These are phyloP conservation scores for Fusarium falciforme DNA, from an alignment of 2,329 filamentous ascomycete genomes.

Conservation along the genomic window DNA sequence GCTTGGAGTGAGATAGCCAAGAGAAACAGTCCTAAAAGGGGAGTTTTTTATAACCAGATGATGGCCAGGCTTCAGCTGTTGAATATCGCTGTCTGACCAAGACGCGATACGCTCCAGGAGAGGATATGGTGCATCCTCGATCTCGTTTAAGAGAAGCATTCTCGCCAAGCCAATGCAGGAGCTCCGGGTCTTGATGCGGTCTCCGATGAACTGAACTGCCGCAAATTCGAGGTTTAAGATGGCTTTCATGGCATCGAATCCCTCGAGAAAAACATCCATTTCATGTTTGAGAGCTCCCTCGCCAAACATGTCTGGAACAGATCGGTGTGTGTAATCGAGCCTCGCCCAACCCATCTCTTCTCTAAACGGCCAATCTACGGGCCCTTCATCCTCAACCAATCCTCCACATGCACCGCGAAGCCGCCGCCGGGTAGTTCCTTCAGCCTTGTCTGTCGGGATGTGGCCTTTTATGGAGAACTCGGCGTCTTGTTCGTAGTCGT, in stretches of 20 bases:
- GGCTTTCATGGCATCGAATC: neutral
- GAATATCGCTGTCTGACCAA: neutral
- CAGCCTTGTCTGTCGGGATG: neutral
- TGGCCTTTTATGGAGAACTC: neutral
- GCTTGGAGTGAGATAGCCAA: neutral
- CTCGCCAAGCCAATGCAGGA: neutral
- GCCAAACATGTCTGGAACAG: neutral
- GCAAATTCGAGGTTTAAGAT: neutral
- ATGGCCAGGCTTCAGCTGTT: neutral
- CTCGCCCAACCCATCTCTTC: neutral
- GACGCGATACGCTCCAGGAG: neutral
- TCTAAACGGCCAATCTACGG: too few species aligned
- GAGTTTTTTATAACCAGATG: too few species aligned
- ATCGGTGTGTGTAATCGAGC: neutral
- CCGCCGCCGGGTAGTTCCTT: neutral
- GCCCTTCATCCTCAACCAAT: neutral
- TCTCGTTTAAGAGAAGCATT: neutral
- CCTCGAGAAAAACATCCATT: neutral
- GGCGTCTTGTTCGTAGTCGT: neutral
- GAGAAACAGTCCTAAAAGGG: too few species aligned
- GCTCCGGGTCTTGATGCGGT: fast-evolving
- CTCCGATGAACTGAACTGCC: neutral
- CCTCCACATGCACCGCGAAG: neutral
- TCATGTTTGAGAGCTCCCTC: neutral
- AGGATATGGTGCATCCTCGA: neutral